phyloP scores from a whole-genome alignment of 345 rosid genomes.

The Brassica carinata region DNA sequence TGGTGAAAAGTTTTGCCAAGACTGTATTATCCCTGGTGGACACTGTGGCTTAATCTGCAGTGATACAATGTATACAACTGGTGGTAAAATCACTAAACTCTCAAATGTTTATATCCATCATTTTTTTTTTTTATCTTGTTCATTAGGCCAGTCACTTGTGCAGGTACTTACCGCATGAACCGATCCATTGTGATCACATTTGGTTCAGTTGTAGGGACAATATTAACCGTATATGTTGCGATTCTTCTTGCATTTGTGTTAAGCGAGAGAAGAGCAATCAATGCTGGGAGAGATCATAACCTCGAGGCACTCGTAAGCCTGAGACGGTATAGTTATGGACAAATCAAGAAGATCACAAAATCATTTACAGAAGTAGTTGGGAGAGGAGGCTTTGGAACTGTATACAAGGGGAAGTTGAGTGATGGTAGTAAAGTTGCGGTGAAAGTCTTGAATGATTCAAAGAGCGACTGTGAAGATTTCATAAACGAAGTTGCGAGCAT shows the following conservation, averaged over 20 bases:
- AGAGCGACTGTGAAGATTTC: slow-evolving; percentile 45
- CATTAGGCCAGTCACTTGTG: background rate
- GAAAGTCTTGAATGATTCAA: slow-evolving; percentile 29
- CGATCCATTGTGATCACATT: background rate
- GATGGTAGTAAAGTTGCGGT: slow-evolving; percentile 43
- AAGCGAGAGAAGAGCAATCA: background rate
- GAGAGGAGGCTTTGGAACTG: slow-evolving; percentile 42
- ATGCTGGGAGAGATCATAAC: slow-evolving; percentile 5
- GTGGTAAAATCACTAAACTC: background rate
- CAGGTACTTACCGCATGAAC: background rate
- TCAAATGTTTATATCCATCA: background rate
- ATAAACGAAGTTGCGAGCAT: slow-evolving; percentile 57
- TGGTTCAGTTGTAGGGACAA: slow-evolving; percentile 4
- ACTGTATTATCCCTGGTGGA: slow-evolving; percentile 11
- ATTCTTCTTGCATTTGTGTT: background rate
- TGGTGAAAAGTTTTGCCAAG: background rate
- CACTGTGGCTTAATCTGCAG: slow-evolving; percentile 6
- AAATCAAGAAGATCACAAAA: slow-evolving; percentile 40
- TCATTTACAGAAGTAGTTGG: slow-evolving; percentile 36
- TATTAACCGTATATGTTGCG: background rate
- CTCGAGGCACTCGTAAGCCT: slow-evolving; percentile 2
- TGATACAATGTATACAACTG: background rate
- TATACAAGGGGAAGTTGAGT: slow-evolving; percentile 13
- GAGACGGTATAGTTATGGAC: slow-evolving; percentile 28
- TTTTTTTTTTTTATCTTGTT: background rate